Conservation (phyloP, 371 early-diverging fungal genomes). For the Chytridium lagenaria region DNA sequence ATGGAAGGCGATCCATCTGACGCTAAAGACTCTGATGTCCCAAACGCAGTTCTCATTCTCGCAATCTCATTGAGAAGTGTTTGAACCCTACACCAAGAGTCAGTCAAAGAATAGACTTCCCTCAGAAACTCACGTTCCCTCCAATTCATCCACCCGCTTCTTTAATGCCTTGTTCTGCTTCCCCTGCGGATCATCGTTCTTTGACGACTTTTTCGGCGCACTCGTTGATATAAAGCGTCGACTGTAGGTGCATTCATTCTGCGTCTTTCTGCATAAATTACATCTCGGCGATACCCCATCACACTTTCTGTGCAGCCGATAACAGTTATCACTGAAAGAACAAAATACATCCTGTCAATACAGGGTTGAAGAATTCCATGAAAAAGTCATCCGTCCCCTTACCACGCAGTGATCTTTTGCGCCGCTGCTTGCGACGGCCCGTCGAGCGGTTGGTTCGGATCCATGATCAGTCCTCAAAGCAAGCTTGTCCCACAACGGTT, state of each 20-base stretch:
- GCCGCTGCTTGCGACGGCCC: too few species aligned
- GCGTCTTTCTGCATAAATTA: constrained; percentile 6
- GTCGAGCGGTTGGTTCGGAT: too few species aligned
- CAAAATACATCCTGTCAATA: too few species aligned
- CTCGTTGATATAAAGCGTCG: not conserved
- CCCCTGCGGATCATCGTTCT: not conserved
- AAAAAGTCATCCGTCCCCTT: too few species aligned
- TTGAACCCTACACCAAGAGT: not conserved
- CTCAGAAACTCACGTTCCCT: constrained; percentile 13
- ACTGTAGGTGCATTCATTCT: constrained; percentile 1
- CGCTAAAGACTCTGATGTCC: not conserved
- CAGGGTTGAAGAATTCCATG: too few species aligned
- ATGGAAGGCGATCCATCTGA: too few species aligned
- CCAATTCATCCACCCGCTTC: constrained; percentile 13
- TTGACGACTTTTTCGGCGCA: too few species aligned
- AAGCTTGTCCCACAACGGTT: too few species aligned
- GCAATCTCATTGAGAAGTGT: not conserved
- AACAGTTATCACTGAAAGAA: constrained; percentile 16
- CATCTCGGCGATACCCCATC: constrained; percentile 6
- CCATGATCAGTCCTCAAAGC: too few species aligned
- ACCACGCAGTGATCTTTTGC: too few species aligned
- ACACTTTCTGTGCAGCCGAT: constrained; percentile 12
- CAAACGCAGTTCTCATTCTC: not conserved
- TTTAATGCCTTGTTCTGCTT: not conserved
- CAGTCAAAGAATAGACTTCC: not conserved